Evolutionary conservation across 2,329 filamentous ascomycete genomes (phyloP), one percentile per base, ranked within the genome.

Genomic region (Fusarium sp.): DNA sequence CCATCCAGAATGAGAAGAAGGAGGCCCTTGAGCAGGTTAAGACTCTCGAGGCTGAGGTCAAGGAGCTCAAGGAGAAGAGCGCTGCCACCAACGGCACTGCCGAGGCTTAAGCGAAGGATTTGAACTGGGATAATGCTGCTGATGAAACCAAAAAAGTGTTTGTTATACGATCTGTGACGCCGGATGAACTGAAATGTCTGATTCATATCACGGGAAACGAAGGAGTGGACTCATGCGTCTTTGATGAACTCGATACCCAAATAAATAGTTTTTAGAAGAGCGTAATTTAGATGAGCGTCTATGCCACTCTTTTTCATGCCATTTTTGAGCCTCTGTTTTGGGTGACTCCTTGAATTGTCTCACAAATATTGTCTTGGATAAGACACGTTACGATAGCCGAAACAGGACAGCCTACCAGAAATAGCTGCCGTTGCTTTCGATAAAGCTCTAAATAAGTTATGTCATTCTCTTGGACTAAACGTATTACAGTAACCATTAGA

Each of bases 191-290:
- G 69, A 72, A 65, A 72, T 70, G 68, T 70, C 65, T 67, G 62
- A 70, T 72, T 72, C 69, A 71, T 70, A 72, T 70, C 61, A 74
- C 70, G 73, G 73, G 73, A 72, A 71, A 75, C 73, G 73, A 75
- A 75, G 71, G 73, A 75, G 73, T 65, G 72, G 73, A 75, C 73
- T 69, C 57, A 65, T 65, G 48, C 69, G 73, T 75, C 73, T 75
- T 75, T 75, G 73, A 75, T 75, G 73, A 75, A 74, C 71, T 75
- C 73, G 73, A 75, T 75, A 75, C 73, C 73, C 73, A 75, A 57
- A 66, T 72, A 68, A 67, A 73, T 71, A 72, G 61, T 68, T 74
- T 69, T 70, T 70, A 70, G 67, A 71, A 70, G 67, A 70, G 54
- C 63, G 63, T 66, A 66, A 66, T 66, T 66, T 66, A 66, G 63